Percentiles rank a stretch among this genome's conserved stretches.
Conservation (phyloP, 2,329 filamentous ascomycete genomes). For the Stagonosporopsis chrysanthemi region DNA sequence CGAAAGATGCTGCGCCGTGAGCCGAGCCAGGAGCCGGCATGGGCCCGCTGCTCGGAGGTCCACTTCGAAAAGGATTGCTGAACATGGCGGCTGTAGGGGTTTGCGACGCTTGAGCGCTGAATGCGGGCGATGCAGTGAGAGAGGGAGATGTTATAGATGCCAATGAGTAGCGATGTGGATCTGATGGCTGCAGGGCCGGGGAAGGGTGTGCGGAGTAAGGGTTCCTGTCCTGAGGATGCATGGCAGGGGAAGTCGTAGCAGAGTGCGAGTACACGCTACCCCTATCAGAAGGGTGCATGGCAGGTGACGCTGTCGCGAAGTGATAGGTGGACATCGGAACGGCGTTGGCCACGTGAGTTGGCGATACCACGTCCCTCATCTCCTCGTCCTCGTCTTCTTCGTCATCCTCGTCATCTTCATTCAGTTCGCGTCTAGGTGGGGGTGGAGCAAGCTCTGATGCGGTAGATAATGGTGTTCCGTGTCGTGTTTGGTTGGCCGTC, state of each 20-base stretch:
- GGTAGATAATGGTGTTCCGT: conserved; percentile 35
- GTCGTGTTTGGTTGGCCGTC: conserved; percentile 41
- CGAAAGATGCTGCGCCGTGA: conserved; percentile 37
- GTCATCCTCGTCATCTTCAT: conserved; percentile 47
- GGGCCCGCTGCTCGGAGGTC: conserved; percentile 35
- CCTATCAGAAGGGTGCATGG: conserved; percentile 49
- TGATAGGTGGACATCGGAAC: conserved; percentile 30
- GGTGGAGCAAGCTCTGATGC: conserved; percentile 37
- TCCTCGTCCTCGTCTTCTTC: conserved; percentile 57
- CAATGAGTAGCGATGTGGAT: conserved; percentile 58
- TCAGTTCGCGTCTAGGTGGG: conserved; percentile 17
- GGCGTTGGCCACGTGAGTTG: conserved; percentile 26
- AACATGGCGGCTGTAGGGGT: conserved; percentile 33
- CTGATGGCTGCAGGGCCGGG: conserved; percentile 47
- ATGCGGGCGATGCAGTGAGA: conserved; percentile 46
- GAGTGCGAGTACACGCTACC: conserved; percentile 41
- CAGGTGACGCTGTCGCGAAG: conserved; percentile 43
- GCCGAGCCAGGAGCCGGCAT: conserved; percentile 33
- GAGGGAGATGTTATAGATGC: conserved; percentile 50
- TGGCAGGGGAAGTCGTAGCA: conserved; percentile 51
- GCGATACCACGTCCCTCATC: conserved; percentile 49
- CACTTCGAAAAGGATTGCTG: conserved; percentile 39
- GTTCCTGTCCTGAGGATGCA: conserved; percentile 52
- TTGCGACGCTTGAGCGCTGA: conserved; percentile 51
- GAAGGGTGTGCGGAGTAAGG: conserved; percentile 55